phyloP scores from a whole-genome alignment of 2,329 filamentous ascomycete species.

The Calonectria ilicicola region DNA sequence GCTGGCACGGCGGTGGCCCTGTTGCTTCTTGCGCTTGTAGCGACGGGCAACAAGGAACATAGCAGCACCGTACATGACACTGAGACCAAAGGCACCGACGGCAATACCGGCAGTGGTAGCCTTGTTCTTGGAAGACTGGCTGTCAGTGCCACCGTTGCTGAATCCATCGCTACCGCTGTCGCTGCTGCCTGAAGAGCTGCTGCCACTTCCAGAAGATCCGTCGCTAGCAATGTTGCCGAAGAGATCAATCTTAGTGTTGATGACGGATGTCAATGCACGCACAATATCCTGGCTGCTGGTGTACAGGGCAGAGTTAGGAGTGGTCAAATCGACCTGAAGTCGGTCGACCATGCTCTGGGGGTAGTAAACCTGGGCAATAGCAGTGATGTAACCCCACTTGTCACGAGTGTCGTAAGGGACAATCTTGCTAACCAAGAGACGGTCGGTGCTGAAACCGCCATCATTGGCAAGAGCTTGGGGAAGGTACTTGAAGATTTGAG shows the following conservation, averaged over 20 bases:
- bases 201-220: conserved; percentile 42
- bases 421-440: conserved; percentile 77
- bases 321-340: conserved; percentile 76
- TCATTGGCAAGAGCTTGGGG: conserved; percentile 78
- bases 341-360: conserved; percentile 76
- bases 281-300: conserved; percentile 75
- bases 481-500: conserved; percentile 86
- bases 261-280: conserved; percentile 79
- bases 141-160: conserved; percentile 55
- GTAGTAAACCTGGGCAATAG: conserved; percentile 76
- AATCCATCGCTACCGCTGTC: conserved; percentile 57
- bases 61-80: conserved; percentile 88
- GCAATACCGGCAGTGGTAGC: conserved; percentile 78
- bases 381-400: conserved; percentile 83
- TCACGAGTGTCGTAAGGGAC: conserved; percentile 80
- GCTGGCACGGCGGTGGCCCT: conserved; percentile 80
- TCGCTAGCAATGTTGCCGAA: conserved; percentile 52
- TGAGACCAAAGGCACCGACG: conserved; percentile 80
- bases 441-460: conserved; percentile 63
- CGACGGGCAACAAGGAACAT: conserved; percentile 94
- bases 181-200: conserved; percentile 48
- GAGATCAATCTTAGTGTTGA: conserved; percentile 80
- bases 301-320: conserved; percentile 81
- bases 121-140: conserved; percentile 68
- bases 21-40: conserved; percentile 87